Conservation (phyloP, 2,329 filamentous ascomycete species). For the Talaromyces pinophilus region DNA sequence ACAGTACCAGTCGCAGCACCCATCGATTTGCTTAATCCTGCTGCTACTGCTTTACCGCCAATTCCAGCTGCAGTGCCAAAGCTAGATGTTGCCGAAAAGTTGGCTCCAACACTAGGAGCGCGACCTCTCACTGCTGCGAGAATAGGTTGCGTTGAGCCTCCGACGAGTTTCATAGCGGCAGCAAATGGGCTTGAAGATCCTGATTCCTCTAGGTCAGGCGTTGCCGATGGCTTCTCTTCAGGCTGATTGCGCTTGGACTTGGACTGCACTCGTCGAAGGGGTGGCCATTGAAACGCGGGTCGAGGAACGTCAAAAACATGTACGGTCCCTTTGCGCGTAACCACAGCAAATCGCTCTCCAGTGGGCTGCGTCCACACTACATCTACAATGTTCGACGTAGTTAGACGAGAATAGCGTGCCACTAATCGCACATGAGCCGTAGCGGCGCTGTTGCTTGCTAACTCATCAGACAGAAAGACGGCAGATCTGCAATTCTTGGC, state of each 20-base stretch:
- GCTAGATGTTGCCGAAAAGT: constrained; percentile 46
- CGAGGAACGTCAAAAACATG: constrained; percentile 86
- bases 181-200: constrained; percentile 56
- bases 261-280: constrained; percentile 56
- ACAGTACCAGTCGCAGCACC: constrained; percentile 52
- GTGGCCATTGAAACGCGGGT: constrained; percentile 84
- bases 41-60: constrained; percentile 51
- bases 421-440: constrained; percentile 69
- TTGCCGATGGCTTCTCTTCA: constrained; percentile 40
- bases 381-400: constrained; percentile 85
- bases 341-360: constrained; percentile 80
- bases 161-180: constrained; percentile 69
- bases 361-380: constrained; percentile 82
- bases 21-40: constrained; percentile 53
- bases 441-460: constrained; percentile 25
- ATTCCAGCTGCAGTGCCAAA: constrained; percentile 51
- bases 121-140: constrained; percentile 65
- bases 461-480: constrained; percentile 41
- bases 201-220: constrained; percentile 45
- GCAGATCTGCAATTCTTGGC: constrained; percentile 45
- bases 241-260: constrained; percentile 37
- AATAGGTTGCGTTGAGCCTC: constrained; percentile 60
- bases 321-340: constrained; percentile 92
- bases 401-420: constrained; percentile 86
- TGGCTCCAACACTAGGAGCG: constrained; percentile 49